Evolutionary conservation across 148 eudicot species (phyloP).

Genomic region (Silene conica): DNA sequence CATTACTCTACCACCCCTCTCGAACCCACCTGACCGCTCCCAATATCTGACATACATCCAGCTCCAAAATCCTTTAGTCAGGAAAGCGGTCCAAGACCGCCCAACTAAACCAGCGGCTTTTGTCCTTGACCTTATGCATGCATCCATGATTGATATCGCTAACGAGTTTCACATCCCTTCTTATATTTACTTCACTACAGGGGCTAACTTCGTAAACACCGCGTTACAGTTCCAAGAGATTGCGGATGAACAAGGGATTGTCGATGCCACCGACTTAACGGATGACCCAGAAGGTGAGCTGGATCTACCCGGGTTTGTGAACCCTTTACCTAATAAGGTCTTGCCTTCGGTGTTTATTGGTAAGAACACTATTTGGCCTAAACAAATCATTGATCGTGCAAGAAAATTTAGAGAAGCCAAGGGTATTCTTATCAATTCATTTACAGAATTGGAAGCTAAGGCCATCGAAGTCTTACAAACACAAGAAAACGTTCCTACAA

Average conservation of each 20-base stretch:
- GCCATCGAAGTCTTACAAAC: slow-evolving; percentile 18
- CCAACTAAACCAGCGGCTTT: slow-evolving; percentile 17
- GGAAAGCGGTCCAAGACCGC: slow-evolving; percentile 17
- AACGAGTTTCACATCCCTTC: slow-evolving; percentile 27
- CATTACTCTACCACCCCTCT: slow-evolving; percentile 22
- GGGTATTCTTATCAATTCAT: slow-evolving; percentile 48
- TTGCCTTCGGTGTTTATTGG: slow-evolving; percentile 10
- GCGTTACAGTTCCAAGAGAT: slow-evolving; percentile 14
- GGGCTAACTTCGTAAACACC: slow-evolving; percentile 16
- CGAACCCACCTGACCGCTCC: slow-evolving; percentile 9
- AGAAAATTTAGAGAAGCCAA: slow-evolving; percentile 24
- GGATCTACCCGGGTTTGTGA: slow-evolving; percentile 22
- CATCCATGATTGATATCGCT: slow-evolving; percentile 23
- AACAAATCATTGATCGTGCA: not conserved
- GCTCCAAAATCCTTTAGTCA: slow-evolving; percentile 23
- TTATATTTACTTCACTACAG: slow-evolving; percentile 29
- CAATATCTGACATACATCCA: not conserved
- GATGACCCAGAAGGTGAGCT: not conserved
- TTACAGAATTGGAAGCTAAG: slow-evolving; percentile 31
- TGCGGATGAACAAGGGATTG: slow-evolving; percentile 16
- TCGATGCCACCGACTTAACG: not conserved
- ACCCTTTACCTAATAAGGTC: slow-evolving; percentile 16
- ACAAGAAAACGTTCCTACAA: slow-evolving; percentile 15
- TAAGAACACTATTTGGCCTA: slow-evolving; percentile 13
- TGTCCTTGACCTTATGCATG: slow-evolving; percentile 29